These are phyloP conservation scores for Floccularia luteovirens DNA, from an alignment of 768 basidiomycete species.

Conservation along the genomic window DNA sequence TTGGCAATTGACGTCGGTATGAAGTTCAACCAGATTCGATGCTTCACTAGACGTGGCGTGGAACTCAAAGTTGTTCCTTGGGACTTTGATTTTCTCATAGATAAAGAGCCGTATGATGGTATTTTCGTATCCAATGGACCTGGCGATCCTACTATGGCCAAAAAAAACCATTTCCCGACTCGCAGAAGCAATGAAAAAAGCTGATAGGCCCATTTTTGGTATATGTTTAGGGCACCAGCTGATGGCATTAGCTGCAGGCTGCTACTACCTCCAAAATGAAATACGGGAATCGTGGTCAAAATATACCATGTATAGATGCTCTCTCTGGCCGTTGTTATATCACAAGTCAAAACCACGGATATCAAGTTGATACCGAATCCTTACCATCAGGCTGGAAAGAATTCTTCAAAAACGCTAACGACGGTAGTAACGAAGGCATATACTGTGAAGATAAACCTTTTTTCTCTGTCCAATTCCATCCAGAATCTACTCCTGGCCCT, in stretches of 20 bases:
- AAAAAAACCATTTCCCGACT: constrained; percentile 64
- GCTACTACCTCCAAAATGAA: constrained; percentile 98
- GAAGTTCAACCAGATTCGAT: constrained; percentile 99
- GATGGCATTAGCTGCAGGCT: constrained; percentile 88
- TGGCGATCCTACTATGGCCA: constrained; percentile 88
- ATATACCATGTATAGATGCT: constrained; percentile 94
- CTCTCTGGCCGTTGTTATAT: constrained; percentile 97
- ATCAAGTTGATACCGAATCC: constrained; percentile 78
- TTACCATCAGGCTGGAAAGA: constrained; percentile 87
- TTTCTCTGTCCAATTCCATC: constrained; percentile 99
- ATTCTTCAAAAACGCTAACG: constrained; percentile 94
- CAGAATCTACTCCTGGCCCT: constrained; percentile 94
- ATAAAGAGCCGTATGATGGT: constrained; percentile 83
- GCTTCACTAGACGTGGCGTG: constrained; percentile 87
- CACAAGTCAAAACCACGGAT: constrained; percentile 98
- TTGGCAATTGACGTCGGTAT: constrained; percentile 97
- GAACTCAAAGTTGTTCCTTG: constrained; percentile 97
- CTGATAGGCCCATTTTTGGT: constrained; percentile 87
- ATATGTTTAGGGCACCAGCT: constrained; percentile 99
- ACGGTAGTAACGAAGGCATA: constrained; percentile 96
- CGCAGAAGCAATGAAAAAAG: constrained; percentile 56
- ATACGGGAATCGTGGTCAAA: constrained; percentile 98
- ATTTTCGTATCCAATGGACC: constrained; percentile 97
- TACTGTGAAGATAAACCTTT: constrained; percentile 89
- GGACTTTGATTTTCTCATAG: constrained; percentile 86